Evolutionary conservation across 805 yeast species (phyloP), one percentile per base, ranked within the genome.

Genomic region (Candida loeiensis): DNA sequence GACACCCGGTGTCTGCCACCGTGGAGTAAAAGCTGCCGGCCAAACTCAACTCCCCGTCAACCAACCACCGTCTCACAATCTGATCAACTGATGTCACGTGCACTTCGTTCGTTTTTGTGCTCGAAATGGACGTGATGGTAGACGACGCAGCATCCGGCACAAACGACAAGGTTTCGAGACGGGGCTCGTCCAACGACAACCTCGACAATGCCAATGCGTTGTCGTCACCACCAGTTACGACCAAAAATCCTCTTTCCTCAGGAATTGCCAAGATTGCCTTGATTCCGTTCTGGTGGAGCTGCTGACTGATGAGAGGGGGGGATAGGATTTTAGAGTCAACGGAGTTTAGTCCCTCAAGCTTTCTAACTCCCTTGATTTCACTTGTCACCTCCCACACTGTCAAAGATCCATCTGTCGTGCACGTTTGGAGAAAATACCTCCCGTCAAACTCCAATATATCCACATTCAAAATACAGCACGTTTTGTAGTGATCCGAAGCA

Each of bases 181-280:
- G 36, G 3, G 56, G 37, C 1, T 50, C 47, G 16, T 32, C 41
- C 4, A 43, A 40, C 2, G 39, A 34, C 6, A 58, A 50, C 7
- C 49, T 53, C 1, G 61, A 57, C 6, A 64, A 36, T 1, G 59
- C 43, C 22, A 83, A 53, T 0, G 88, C 84, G 60, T 91, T 90
- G 53, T 93, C 99, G 56, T 93, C 99, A 40, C 99, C 98, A 22
- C 96, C 97, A 1, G 96, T 79, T 4, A 79, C 64, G 4, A 85
- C 58, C 4, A 34, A 46, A 16, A 61, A 54, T 2, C 63, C 42
- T 6, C 45, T 40, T 0, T 13, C 33, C 0, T 32, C 31, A 3
- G 30, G 29, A n/a, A 36, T 41, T 2, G 45, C 51, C 9, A 59
- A 70, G n/a, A 85, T 54, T 1, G 83, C 73, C 45, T 88, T 85